A percentile compares a stretch with the other conserved stretches of the same genome.
Conservation (phyloP, 805 yeast genomes). For the Wickerhamiella nectarea region DNA sequence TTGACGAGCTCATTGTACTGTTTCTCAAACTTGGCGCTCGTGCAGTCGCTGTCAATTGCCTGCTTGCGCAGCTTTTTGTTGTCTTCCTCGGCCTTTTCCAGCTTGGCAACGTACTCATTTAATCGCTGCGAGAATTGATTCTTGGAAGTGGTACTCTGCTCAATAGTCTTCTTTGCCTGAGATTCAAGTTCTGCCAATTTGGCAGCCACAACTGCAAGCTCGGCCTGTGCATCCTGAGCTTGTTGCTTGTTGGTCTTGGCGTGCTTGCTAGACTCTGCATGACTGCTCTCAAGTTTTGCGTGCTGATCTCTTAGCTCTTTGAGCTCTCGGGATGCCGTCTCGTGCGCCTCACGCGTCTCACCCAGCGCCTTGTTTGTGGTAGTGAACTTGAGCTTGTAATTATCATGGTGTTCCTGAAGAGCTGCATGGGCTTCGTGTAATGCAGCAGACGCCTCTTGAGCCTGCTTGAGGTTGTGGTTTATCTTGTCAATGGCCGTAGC, state of each 20-base stretch:
- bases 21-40: not conserved
- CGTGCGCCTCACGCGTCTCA: conserved; percentile 28
- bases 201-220: not conserved
- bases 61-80: conserved; percentile 7
- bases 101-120: conserved; percentile 2
- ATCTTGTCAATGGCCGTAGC: not conserved
- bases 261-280: conserved; percentile 4
- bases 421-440: not conserved
- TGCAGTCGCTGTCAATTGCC: not conserved
- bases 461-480: conserved; percentile 7
- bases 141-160: conserved; percentile 1
- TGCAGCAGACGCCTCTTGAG: no score
- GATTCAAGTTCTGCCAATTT: not conserved
- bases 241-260: conserved; percentile 3
- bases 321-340: conserved; percentile 16
- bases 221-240: not conserved
- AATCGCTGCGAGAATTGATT: not conserved
- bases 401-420: not conserved
- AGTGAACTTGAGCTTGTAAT: conserved; percentile 22
- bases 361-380: conserved; percentile 30
- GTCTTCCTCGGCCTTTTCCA: conserved; percentile 5
- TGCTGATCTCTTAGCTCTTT: conserved; percentile 15
- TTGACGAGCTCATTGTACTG: conserved; percentile 8
- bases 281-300: conserved; percentile 6
- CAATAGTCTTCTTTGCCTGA: not conserved